These are phyloP conservation scores for Syzygium syzygioides DNA, from an alignment of 441 rosid genomes.

Conservation along the genomic window DNA sequence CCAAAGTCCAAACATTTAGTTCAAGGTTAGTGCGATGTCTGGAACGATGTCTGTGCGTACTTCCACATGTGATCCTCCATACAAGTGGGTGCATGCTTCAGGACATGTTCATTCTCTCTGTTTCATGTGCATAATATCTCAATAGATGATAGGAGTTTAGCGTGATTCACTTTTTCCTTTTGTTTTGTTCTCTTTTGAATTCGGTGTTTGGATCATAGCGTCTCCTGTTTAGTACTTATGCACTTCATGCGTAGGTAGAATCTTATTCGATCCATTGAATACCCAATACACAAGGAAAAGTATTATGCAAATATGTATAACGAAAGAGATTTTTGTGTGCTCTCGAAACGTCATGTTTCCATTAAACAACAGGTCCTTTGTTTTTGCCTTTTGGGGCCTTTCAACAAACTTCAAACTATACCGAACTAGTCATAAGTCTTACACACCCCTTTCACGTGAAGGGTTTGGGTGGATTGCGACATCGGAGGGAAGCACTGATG, in stretches of 20 bases:
- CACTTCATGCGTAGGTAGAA: background rate
- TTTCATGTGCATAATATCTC: background rate
- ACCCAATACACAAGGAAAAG: background rate
- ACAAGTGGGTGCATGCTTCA: conserved; percentile 17
- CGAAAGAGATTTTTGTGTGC: background rate
- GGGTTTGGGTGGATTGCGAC: background rate
- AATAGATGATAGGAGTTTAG: conserved; percentile 5
- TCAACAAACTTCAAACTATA: background rate
- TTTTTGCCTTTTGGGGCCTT: background rate
- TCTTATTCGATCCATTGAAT: background rate
- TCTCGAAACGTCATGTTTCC: background rate
- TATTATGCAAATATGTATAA: background rate
- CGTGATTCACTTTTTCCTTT: background rate
- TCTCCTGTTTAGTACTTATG: background rate
- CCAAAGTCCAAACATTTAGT: background rate
- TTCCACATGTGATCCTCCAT: conserved; percentile 1
- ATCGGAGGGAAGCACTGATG: background rate
- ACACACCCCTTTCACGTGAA: background rate
- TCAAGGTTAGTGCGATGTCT: conserved; percentile 5
- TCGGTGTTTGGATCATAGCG: background rate
- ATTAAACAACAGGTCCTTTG: background rate
- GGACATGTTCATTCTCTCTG: background rate
- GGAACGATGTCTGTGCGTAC: background rate
- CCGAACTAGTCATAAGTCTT: background rate
- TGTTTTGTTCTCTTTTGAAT: background rate